These are phyloP conservation scores for Starmerella roubikii DNA, from an alignment of 805 yeast species.

Conservation along the genomic window DNA sequence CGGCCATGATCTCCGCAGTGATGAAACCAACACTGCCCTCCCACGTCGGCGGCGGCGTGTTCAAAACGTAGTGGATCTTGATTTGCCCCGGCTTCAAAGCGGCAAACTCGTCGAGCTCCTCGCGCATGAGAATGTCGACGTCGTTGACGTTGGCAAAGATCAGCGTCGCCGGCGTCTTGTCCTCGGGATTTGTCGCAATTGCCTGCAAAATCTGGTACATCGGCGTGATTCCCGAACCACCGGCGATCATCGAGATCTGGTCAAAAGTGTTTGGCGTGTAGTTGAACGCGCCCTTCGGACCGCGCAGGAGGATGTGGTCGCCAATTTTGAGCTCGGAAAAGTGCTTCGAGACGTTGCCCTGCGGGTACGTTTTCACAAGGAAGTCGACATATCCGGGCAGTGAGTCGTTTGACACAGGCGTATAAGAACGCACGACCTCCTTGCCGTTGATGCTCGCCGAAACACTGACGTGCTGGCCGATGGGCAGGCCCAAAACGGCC, in stretches of 20 bases:
- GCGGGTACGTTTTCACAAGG: conserved; percentile 68
- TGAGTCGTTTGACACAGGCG: conserved; percentile 65
- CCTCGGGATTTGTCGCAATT: conserved; percentile 60
- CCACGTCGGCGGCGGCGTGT: conserved; percentile 62
- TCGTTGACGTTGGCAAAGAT: conserved; percentile 71
- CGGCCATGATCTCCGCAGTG: conserved; percentile 55
- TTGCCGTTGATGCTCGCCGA: conserved; percentile 64
- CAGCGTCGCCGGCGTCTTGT: conserved; percentile 59
- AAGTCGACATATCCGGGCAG: conserved; percentile 73
- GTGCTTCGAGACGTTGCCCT: conserved; percentile 69
- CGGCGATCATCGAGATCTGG: conserved; percentile 80
- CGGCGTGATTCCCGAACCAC: conserved; percentile 94
- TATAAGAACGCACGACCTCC: conserved; percentile 73
- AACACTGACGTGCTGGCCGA: conserved; percentile 86
- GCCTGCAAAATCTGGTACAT: conserved; percentile 76
- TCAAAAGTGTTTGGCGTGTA: conserved; percentile 68
- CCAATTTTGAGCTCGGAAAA: conserved; percentile 65
- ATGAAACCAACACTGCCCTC: conserved; percentile 66
- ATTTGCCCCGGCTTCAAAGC: conserved; percentile 32
- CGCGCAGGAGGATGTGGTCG: conserved; percentile 48
- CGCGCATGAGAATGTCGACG: conserved; percentile 65
- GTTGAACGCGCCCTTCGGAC: conserved; percentile 82
- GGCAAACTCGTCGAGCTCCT: conserved; percentile 61
- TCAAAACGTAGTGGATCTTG: conserved; percentile 58
- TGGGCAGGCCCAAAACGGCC: conserved; percentile 74